Conservation (phyloP, 2,329 filamentous ascomycete genomes). For the Alternaria triticina region DNA sequence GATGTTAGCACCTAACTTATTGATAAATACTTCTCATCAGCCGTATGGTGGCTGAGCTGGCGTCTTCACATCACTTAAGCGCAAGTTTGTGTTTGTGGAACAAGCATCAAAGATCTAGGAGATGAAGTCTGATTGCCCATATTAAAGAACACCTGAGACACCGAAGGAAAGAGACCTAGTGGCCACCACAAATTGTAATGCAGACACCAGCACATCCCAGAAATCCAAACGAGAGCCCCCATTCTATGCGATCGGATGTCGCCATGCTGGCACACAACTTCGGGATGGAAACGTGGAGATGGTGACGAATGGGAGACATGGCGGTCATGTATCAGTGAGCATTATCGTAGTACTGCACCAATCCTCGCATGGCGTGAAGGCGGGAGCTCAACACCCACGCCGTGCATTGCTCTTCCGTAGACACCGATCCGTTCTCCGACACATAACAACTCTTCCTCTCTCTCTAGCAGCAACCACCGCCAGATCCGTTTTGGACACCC, state of each 20-base stretch:
- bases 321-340: constrained; percentile 33
- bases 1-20: not conserved
- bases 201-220: constrained; percentile 30
- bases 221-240: constrained; percentile 40
- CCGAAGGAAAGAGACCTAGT: constrained; percentile 26
- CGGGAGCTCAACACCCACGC: constrained; percentile 37
- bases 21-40: not conserved
- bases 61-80: not conserved
- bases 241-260: constrained; percentile 29
- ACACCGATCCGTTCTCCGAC: constrained; percentile 19
- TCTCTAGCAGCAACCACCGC: constrained; percentile 86
- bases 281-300: constrained; percentile 23
- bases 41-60: not conserved
- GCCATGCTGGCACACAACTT: constrained; percentile 36
- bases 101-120: constrained; percentile 5
- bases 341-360: constrained; percentile 35
- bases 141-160: constrained; percentile 36
- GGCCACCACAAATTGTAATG: constrained; percentile 40
- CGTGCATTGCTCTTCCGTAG: constrained; percentile 27
- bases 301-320: constrained; percentile 25
- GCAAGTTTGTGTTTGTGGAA: not conserved
- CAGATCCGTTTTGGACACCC: constrained; percentile 86
- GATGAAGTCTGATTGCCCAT: constrained; percentile 31
- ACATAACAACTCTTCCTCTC: constrained; percentile 7
- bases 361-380: constrained; percentile 27